Base-by-base conservation (phyloP, 2,329 filamentous ascomycete genomes). In the Colletotrichum shisoi region DNA sequence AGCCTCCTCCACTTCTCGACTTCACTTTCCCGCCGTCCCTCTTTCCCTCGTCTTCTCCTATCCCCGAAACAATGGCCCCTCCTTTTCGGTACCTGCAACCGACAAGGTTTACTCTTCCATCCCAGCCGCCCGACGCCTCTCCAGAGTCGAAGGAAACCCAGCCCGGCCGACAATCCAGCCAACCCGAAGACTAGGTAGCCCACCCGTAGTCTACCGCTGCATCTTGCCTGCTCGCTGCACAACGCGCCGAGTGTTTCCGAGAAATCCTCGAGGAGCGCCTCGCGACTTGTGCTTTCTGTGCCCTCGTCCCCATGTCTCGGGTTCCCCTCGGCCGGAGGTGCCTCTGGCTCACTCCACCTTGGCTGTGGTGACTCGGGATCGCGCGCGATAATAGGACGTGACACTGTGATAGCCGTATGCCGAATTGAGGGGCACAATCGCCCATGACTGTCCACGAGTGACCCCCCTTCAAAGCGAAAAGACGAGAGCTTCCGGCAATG, bases 311-410 rank as follows among this genome's bases (percentile, higher is more conserved):
- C 67, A 54, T 69, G 59, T 63, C 69, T 70, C 69, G 69, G 69
- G 69, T 73, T 73, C 72, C 73, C 69, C 72, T 74, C 72, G 73
- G 71, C 73, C 73, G 72, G 72, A 62, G 49, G 63, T 70, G 67
- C 67, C 56, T 69, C 24, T 52, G 56, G 54, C 56, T 21, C 45
- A 39, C 57, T 52, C 56, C 56, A 61, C 48, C 63, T 64, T 65
- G 24, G 45, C 68, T 57, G 51, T 67, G 48, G 60, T 62, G 51
- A 68, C 63, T 67, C 63, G 62, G 67, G 54, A 63, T 62, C 44
- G 63, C 21, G 34, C 57, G 59, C 58, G 54, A 53, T 62, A 51
- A 67, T 62, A 62, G 58, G 57, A 56, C 51, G 59, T 54, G 62
- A 58, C 39, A 58, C 58, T 69, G 44, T 48, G 65, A 69, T 65